Evolutionary conservation across 1,284 basidiomycete species (phyloP).

Genomic region (Tylopilus sp.): DNA sequence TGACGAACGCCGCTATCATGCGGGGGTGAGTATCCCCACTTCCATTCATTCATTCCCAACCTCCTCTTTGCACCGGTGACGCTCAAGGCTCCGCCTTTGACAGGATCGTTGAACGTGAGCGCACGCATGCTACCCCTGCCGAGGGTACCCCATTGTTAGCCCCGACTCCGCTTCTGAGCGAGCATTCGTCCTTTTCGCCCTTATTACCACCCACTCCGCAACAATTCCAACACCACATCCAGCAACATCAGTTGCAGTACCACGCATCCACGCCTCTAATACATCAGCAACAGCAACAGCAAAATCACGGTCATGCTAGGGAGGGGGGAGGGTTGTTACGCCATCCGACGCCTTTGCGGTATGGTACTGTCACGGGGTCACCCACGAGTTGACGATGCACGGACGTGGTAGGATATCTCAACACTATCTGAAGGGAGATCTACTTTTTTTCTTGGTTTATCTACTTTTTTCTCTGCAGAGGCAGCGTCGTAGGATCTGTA

Average conservation of each 20-base stretch:
- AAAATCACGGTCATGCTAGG: neutral
- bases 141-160: slow-evolving; percentile 20
- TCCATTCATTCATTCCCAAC: neutral
- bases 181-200: slow-evolving; percentile 10
- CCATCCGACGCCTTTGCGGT: slow-evolving; percentile 14
- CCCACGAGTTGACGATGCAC: slow-evolving; percentile 10
- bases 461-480: too few relatives aligned
- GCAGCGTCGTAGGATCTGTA: too few relatives aligned
- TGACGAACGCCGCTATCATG: slow-evolving; percentile 77
- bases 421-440: too few relatives aligned
- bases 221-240: slow-evolving; percentile 23
- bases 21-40: slow-evolving; percentile 59
- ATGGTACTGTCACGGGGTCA: slow-evolving; percentile 17
- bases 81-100: neutral
- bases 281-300: slow-evolving; percentile 2
- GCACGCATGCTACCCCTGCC: slow-evolving; percentile 18
- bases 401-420: too few relatives aligned
- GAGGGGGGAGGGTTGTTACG: slow-evolving; percentile 9
- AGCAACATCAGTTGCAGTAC: slow-evolving; percentile 21
- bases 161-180: slow-evolving; percentile 13
- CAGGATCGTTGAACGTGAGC: slow-evolving; percentile 45
- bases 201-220: slow-evolving; percentile 18
- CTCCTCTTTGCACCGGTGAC: neutral
- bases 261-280: neutral
- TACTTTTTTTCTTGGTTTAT: too few relatives aligned